Evolutionary conservation across 31 red algal species (phyloP), one percentile per base, ranked within the genome.

Genomic region (Asparagopsis taxiformis): DNA sequence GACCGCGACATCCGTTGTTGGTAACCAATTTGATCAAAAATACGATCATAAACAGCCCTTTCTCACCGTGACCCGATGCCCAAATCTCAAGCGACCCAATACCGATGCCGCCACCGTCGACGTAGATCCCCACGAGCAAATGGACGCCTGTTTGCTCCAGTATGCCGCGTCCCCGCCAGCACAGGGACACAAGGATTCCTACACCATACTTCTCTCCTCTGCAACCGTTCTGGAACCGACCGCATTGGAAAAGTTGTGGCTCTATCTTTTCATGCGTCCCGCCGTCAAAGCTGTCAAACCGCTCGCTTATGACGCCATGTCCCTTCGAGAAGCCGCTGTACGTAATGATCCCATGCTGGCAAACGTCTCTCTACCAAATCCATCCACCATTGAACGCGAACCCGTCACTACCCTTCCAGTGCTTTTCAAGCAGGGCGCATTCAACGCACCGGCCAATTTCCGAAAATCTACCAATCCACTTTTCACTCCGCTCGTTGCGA

Each of bases 241-340:
- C 31, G 80, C 80, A 5, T 26, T 85, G 25, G 80, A 85, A 31
- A 66, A 66, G 37, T 36, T 74, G 2, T 85, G 70, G 70, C 35
- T 85, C 26, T 85, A 75, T 56, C 61, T 85, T 29, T 74, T 75
- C 31, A 37, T 75, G 17, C 80, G 71, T 10, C 37, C 51, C 30
- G 23, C 29, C 26, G 83, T 78, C 53, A 37, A 36, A 11, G 72
- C 65, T 19, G 72, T 78, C 25, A 50, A 66, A 2, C 68, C 80
- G 41, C 31, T 84, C 28, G 41, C 37, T 6, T 84, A 74, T 59
- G 43, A 72, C 32, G 68, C 48, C 29, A 16, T 20, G 0, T 61
- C 61, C 49, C 24, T 87, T 15, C 41, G 71, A 8, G 58, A 70
- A 11, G 55, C 83, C 36, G 55, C 51, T 31, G 4, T 78, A 49